Conservation (phyloP, 2,329 filamentous ascomycete genomes). For the Fusarium sterilihyphosum region DNA sequence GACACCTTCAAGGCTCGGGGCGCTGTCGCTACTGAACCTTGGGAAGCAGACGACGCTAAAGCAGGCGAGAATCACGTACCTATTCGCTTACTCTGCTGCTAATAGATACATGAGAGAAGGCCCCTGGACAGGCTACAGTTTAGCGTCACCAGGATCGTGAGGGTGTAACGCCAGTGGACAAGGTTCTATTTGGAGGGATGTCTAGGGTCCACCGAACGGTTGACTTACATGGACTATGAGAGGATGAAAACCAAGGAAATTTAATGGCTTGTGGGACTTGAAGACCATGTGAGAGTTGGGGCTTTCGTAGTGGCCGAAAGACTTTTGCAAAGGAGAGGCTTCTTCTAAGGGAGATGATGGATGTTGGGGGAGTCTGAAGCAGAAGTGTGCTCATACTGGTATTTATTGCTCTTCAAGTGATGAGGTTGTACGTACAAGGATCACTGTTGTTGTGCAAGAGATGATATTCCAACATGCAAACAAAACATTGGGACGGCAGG, state of each 20-base stretch:
- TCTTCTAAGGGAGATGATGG: not conserved
- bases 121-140: slow-evolving; percentile 31
- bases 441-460: not conserved
- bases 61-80: slow-evolving; percentile 38
- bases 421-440: not conserved
- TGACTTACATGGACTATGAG: slow-evolving; percentile 34
- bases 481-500: not conserved
- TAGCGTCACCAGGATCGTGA: slow-evolving; percentile 38
- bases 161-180: slow-evolving; percentile 44
- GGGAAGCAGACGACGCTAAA: slow-evolving; percentile 31
- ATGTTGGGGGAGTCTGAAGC: not conserved
- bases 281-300: slow-evolving; percentile 21
- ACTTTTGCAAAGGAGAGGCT: not conserved
- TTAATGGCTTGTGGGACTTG: slow-evolving; percentile 28
- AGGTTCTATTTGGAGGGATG: slow-evolving; percentile 32
- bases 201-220: slow-evolving; percentile 31
- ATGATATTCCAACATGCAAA: not conserved
- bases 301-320: slow-evolving; percentile 12
- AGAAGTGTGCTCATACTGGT: not conserved
- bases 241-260: slow-evolving; percentile 38
- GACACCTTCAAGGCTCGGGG: slow-evolving; percentile 28
- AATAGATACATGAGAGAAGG: slow-evolving; percentile 24
- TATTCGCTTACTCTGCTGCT: slow-evolving; percentile 26
- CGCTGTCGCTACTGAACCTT: slow-evolving; percentile 33
- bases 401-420: not conserved